Evolutionary conservation across 1,284 basidiomycete genomes (phyloP).

Genomic region (Sporisorium reilianum): DNA sequence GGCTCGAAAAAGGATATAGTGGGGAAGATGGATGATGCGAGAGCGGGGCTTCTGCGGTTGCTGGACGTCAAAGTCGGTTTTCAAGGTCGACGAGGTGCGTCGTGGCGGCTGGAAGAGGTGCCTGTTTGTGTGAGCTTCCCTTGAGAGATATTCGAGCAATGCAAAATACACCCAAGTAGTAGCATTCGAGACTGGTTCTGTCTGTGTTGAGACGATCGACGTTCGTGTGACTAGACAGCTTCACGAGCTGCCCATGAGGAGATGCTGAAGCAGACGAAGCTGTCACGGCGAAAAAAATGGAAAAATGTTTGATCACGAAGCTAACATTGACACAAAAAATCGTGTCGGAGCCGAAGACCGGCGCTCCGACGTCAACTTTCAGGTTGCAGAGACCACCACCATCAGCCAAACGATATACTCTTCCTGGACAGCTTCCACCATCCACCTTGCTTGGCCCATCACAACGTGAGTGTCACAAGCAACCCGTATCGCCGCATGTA

Average conservation of each 20-base stretch:
- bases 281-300: background rate
- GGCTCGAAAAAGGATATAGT: too few species aligned
- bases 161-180: background rate
- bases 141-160: background rate
- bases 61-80: background rate
- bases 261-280: too few species aligned
- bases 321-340: background rate
- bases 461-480: background rate
- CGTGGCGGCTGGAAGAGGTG: background rate
- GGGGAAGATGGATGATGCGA: too few species aligned
- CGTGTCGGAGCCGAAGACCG: constrained; percentile 7
- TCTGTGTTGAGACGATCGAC: too few species aligned
- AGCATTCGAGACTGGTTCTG: background rate
- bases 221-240: too few species aligned
- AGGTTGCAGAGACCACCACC: constrained; percentile 4
- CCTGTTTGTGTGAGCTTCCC: background rate
- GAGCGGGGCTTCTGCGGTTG: too few species aligned
- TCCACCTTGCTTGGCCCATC: background rate
- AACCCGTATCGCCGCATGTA: background rate
- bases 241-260: too few species aligned
- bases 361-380: constrained; percentile 4
- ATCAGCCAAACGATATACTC: background rate
- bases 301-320: constrained; percentile 7
- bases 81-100: background rate
- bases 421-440: constrained; percentile 6